Evolutionary conservation across 139 green algal species (phyloP).

Genomic region (Tetratostichococcus sp.): DNA sequence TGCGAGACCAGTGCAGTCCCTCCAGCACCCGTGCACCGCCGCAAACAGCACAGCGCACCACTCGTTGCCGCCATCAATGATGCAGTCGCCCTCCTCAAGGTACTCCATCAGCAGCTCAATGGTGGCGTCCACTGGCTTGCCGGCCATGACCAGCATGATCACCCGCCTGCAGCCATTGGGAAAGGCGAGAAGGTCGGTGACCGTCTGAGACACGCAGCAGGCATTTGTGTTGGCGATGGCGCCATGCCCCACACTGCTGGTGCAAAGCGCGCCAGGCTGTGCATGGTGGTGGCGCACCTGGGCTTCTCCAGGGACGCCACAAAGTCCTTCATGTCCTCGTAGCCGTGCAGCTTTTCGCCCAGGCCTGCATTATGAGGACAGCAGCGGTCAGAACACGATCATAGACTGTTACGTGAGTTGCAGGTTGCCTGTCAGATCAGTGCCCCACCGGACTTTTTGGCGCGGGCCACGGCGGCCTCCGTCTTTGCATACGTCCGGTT

Average conservation of each 20-base stretch:
- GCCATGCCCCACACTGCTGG: too few relatives aligned
- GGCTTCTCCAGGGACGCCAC: constrained; percentile 88
- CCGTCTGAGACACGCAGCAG: too few relatives aligned
- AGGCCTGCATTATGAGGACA: constrained; percentile 45
- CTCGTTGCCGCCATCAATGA: constrained; percentile 97
- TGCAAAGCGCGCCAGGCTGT: too few relatives aligned
- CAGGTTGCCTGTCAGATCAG: too few relatives aligned
- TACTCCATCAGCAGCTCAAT: constrained; percentile 80
- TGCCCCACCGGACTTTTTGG: constrained; percentile 87
- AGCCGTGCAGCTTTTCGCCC: constrained; percentile 80
- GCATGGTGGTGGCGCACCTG: too few relatives aligned
- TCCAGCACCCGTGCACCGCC: too few relatives aligned
- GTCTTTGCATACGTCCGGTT: constrained; percentile 95
- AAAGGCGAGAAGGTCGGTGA: too few relatives aligned
- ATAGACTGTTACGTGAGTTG: too few relatives aligned
- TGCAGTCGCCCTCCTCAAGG: constrained; percentile 94
- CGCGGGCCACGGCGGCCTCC: constrained; percentile 83
- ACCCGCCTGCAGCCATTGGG: constrained; percentile 62
- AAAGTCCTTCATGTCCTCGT: constrained; percentile 90
- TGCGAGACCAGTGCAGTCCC: too few relatives aligned
- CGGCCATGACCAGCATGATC: constrained; percentile 98
- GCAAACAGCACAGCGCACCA: constrained; percentile 58
- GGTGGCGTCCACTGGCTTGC: constrained; percentile 90
- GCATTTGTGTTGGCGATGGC: too few relatives aligned
- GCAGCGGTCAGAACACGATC: too few relatives aligned